Base-by-base conservation (phyloP, 306 rosid genomes). In the Malus orientalis region DNA sequence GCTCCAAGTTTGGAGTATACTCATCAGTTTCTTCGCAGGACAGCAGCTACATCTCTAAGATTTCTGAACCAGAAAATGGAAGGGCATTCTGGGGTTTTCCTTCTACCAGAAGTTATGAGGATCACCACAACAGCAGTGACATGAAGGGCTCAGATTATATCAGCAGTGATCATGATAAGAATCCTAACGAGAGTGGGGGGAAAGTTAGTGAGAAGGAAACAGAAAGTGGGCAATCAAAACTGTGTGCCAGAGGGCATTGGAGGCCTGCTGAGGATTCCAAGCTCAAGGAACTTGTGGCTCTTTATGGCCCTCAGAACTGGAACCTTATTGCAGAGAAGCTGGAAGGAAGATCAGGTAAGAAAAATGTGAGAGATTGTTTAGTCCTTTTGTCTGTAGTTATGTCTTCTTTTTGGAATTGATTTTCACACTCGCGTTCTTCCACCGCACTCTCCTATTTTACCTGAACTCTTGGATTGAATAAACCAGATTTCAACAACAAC, bases 231-330 rank as follows among this genome's bases (percentile, higher is more conserved):
- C 98, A 90, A 76, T 87, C 93, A 25, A 96, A 86, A 67, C 93
- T 91, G 6, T 91, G 97, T 85, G 90, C 93, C 58, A 93, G 99
- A 85, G 99, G 99, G 25, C 99, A 96, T 86, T 96, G 99, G 99
- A 86, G 99, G 72, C 99, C 99, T 8, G 99, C 98, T 5, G 99
- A 96, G 81, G 99, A 96, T 75, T 67, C 96, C 16, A 96, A 92
- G 90, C 89, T 96, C 27, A 96, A 91, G 82, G 99, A 96, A 42
- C 97, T 96, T 38, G 99, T 96, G 0, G 85, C 96, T 55, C 93
- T 89, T 42, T 96, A 92, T 81, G 99, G 99, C 61, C 98, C 99
- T 74, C 99, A 96, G 66, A 96, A 96, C 79, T 96, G 99, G 99
- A 96, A 96, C 77, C 91, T 96, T 20, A 96, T 96, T 47, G 99